These are phyloP conservation scores for Bolboschoenoplectus hybrid DNA, from an alignment of 202 grass and related monocot species.

Conservation along the genomic window DNA sequence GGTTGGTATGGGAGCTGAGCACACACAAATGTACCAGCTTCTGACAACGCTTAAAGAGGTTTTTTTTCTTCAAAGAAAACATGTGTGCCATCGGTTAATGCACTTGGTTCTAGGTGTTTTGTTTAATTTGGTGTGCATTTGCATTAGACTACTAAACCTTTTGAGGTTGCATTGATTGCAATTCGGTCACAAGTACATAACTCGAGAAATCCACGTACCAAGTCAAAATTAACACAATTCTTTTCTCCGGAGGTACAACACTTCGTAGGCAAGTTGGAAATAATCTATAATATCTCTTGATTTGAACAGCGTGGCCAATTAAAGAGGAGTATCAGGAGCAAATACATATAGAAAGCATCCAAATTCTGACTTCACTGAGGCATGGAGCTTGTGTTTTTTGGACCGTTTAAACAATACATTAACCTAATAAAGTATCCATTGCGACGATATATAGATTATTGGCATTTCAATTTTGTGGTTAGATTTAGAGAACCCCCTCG, in stretches of 20 bases:
- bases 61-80: too few relatives aligned
- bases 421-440: not conserved
- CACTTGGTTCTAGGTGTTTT: too few relatives aligned
- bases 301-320: not conserved
- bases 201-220: too few relatives aligned
- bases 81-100: too few relatives aligned
- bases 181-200: not conserved
- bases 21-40: too few relatives aligned
- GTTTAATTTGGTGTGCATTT: too few relatives aligned
- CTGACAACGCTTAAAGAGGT: too few relatives aligned
- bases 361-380: not conserved
- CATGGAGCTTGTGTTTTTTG: not conserved
- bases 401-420: not conserved
- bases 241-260: not conserved
- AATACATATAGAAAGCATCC: constrained; percentile 2
- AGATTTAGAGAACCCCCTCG: not conserved
- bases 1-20: too few relatives aligned
- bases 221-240: not conserved
- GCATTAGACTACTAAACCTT: too few relatives aligned
- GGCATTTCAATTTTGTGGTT: constrained; percentile 1
- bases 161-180: not conserved
- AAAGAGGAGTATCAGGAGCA: not conserved
- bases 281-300: not conserved
- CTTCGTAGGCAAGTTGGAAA: not conserved
- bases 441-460: not conserved